These are phyloP conservation scores for Oenanthe sinensis DNA, from an alignment of 129 eudicot genomes.

Conservation along the genomic window DNA sequence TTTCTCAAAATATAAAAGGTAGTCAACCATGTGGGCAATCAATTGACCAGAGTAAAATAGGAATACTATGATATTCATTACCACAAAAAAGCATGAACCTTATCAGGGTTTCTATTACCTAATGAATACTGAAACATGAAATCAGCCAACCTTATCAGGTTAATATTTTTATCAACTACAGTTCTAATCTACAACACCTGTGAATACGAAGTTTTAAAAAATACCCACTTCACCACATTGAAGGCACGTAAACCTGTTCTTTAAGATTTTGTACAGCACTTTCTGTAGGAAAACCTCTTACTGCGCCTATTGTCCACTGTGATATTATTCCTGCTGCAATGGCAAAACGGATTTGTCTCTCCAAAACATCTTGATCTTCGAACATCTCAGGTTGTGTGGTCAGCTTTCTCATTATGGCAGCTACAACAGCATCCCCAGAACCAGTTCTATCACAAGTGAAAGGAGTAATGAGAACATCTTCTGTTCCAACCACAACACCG, in stretches of 20 bases:
- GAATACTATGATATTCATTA: background rate
- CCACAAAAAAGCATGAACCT: background rate
- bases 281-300: slow-evolving; percentile 86
- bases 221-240: slow-evolving; percentile 59
- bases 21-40: background rate
- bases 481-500: slow-evolving; percentile 84
- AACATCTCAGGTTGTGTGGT: slow-evolving; percentile 67
- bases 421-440: slow-evolving; percentile 95
- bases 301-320: slow-evolving; percentile 97
- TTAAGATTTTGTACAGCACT: slow-evolving; percentile 90
- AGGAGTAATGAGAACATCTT: slow-evolving; percentile 88
- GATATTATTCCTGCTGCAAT: slow-evolving; percentile 89
- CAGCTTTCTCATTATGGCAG: slow-evolving; percentile 77
- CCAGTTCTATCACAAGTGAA: slow-evolving; percentile 94
- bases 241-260: slow-evolving; percentile 91
- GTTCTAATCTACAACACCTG: background rate
- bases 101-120: background rate
- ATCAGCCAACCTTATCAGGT: background rate
- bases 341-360: slow-evolving; percentile 79
- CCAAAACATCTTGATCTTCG: slow-evolving; percentile 59
- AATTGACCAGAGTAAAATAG: background rate
- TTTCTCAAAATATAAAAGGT: slow-evolving; percentile 1
- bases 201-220: background rate
- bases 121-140: background rate
- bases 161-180: background rate